These are phyloP conservation scores for Puccinia brachypodii DNA, from an alignment of 1,284 basidiomycete species.

Conservation along the genomic window DNA sequence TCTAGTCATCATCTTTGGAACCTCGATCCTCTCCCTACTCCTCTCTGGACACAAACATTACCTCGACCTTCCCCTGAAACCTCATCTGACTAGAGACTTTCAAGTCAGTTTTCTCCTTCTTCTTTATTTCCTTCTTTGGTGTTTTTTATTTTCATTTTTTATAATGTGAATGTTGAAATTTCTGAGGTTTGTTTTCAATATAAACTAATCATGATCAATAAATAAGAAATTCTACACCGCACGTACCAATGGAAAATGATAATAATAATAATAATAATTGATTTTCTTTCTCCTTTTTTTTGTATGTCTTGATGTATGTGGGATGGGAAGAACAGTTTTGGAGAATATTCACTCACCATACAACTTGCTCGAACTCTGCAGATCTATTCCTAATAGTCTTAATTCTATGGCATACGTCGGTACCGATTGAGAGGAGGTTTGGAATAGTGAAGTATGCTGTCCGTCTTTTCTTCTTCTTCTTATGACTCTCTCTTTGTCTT, in stretches of 20 bases:
- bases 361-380: slow-evolving; percentile 31
- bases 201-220: background rate
- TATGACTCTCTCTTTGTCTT: background rate
- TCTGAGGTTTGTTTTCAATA: no score
- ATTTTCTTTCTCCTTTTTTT: background rate
- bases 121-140: background rate
- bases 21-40: slow-evolving; percentile 8
- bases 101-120: background rate
- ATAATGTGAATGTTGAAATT: no score
- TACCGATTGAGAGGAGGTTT: slow-evolving; percentile 23
- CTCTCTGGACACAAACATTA: slow-evolving; percentile 31
- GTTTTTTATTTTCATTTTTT: background rate
- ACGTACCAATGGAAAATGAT: background rate
- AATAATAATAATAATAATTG: background rate
- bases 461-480: background rate
- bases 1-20: slow-evolving; percentile 13
- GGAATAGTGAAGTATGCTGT: slow-evolving; percentile 47
- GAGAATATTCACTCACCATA: slow-evolving; percentile 40
- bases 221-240: background rate
- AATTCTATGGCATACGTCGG: slow-evolving; percentile 23
- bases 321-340: slow-evolving; percentile 23
- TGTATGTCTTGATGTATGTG: background rate
- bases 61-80: slow-evolving; percentile 13
- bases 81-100: slow-evolving; percentile 20
- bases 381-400: slow-evolving; percentile 32